Conservation (phyloP, 1,284 basidiomycete genomes). For the Dichomitus squalens region DNA sequence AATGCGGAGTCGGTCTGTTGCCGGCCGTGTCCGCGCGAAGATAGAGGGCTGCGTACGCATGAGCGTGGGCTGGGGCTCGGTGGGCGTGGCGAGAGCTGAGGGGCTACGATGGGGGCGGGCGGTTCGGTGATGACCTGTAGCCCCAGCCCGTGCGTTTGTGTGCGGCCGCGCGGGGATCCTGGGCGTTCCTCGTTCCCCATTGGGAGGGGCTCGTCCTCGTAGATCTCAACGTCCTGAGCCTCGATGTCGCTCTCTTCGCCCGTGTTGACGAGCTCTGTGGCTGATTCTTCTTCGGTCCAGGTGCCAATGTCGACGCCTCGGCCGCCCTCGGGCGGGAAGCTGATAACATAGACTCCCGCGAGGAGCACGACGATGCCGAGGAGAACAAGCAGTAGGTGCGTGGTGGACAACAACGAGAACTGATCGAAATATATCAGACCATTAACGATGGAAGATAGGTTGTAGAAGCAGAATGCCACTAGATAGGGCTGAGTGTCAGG, state of each 20-base stretch:
- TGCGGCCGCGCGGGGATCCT: conserved; percentile 7
- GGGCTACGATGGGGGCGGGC: conserved; percentile 15
- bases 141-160: conserved; percentile 12
- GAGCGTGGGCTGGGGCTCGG: conserved; percentile 4
- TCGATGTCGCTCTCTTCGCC: conserved; percentile 24
- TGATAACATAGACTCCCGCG: conserved; percentile 89
- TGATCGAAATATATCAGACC: conserved; percentile 93
- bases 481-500: conserved; percentile 6
- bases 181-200: conserved; percentile 20
- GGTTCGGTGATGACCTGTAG: conserved; percentile 21
- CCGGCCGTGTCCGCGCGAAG: conserved; percentile 12
- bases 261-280: conserved; percentile 25
- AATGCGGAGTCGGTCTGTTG: conserved; percentile 29
- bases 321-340: conserved; percentile 60
- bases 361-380: conserved; percentile 84
- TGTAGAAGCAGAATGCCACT: conserved; percentile 97
- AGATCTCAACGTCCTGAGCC: conserved; percentile 30
- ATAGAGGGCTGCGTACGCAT: conserved; percentile 1
- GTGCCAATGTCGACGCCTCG: conserved; percentile 53
- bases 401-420: conserved; percentile 69
- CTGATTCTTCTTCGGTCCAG: conserved; percentile 49
- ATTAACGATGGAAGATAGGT: conserved; percentile 87
- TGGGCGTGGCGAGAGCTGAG: conserved; percentile 14
- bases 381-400: conserved; percentile 75
- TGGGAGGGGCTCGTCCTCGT: conserved; percentile 35